phyloP scores from a whole-genome alignment of 345 rosid genomes.

The Acer negundo region DNA sequence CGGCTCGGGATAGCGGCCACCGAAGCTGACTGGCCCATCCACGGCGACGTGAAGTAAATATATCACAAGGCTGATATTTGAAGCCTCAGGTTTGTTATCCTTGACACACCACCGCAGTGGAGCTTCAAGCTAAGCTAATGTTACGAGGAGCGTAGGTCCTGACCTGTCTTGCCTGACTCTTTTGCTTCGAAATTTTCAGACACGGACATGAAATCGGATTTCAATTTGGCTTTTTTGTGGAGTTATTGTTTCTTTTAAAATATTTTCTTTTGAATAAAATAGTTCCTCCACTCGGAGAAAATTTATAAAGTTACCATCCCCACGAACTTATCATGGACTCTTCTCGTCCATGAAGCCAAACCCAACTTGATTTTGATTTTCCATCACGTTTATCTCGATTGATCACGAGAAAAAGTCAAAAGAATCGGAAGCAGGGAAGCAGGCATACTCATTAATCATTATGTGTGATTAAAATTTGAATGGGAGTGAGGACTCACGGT shows the following conservation, averaged over 20 bases:
- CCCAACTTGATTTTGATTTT: not conserved
- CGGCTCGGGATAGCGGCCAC: conserved; percentile 48
- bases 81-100: conserved; percentile 7
- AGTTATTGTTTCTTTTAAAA: conserved; percentile 3
- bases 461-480: too few species aligned
- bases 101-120: conserved; percentile 9
- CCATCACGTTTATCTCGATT: not conserved
- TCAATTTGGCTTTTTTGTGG: conserved; percentile 34
- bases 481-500: not conserved
- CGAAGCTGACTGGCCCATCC: conserved; percentile 84
- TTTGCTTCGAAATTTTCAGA: conserved; percentile 19
- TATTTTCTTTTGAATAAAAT: conserved; percentile 13
- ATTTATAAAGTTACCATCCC: not conserved
- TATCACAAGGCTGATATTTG: conserved; percentile 7
- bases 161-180: not conserved
- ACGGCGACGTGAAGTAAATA: conserved; percentile 14
- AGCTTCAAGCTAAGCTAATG: not conserved
- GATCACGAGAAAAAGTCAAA: not conserved
- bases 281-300: not conserved
- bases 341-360: not conserved
- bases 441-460: too few species aligned
- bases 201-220: conserved; percentile 46
- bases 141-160: conserved; percentile 3
- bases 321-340: not conserved
- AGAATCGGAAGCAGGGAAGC: not conserved